Evolutionary conservation across 805 yeast species (phyloP).

Genomic region (Debaryomyces maramus): DNA sequence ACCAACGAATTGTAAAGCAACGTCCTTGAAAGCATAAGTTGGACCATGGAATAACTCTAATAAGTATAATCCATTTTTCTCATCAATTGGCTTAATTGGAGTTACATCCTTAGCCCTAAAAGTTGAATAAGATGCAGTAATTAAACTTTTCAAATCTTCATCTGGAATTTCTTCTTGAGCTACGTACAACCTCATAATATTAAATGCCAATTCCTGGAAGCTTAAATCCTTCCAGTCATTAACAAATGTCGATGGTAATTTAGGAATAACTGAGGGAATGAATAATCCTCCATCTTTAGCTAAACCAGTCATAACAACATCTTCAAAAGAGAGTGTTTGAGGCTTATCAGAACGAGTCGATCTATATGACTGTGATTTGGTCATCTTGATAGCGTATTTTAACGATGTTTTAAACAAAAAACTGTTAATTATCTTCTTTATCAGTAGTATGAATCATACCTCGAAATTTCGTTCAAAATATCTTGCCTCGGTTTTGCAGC

Average conservation of each 20-base stretch:
- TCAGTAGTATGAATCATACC: slow-evolving; percentile 3
- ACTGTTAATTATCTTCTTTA: not conserved
- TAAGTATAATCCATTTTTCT: slow-evolving; percentile 60
- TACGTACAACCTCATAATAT: slow-evolving; percentile 80
- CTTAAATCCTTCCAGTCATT: slow-evolving; percentile 69
- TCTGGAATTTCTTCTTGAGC: slow-evolving; percentile 69
- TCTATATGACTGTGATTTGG: slow-evolving; percentile 62
- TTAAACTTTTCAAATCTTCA: slow-evolving; percentile 61
- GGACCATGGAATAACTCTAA: slow-evolving; percentile 98
- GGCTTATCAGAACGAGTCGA: slow-evolving; percentile 67
- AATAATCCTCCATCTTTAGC: slow-evolving; percentile 97
- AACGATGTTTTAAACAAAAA: not conserved
- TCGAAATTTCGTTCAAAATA: not conserved
- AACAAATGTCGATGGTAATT: slow-evolving; percentile 55
- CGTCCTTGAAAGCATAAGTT: slow-evolving; percentile 98
- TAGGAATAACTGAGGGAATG: slow-evolving; percentile 81
- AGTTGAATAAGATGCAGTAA: slow-evolving; percentile 78
- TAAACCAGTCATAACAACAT: slow-evolving; percentile 82
- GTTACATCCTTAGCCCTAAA: slow-evolving; percentile 89
- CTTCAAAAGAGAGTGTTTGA: slow-evolving; percentile 68
- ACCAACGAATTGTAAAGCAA: slow-evolving; percentile 97
- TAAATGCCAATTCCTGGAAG: slow-evolving; percentile 85
- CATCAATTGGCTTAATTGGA: slow-evolving; percentile 70
- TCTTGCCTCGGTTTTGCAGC: not conserved
- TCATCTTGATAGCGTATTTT: slow-evolving; percentile 6